Conservation (phyloP, 225 moss, liverwort and hornwort species). For the Physcomitrium patens region DNA sequence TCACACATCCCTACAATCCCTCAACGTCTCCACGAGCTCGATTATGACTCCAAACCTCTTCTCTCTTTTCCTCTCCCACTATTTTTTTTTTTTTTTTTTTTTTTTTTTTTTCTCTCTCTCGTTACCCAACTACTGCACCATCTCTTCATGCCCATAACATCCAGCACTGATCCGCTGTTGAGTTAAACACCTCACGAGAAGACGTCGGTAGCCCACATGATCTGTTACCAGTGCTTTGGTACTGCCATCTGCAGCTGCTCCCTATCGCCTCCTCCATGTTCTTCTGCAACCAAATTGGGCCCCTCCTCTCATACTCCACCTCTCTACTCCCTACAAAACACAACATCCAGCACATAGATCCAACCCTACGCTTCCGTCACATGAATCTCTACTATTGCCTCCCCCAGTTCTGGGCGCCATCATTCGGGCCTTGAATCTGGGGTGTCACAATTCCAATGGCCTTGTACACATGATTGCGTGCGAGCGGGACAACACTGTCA, state of each 20-base stretch:
- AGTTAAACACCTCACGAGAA: conserved; percentile 2
- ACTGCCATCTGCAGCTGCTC: background rate
- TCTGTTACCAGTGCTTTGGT: background rate
- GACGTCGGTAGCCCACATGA: conserved; percentile 6
- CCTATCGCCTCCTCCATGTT: conserved; percentile 25
- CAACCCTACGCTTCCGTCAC: too few relatives aligned
- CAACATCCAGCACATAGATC: too few relatives aligned
- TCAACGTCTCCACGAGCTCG: too few relatives aligned
- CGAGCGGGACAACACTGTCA: conserved; percentile 42
- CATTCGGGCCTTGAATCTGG: background rate
- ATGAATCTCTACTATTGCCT: background rate
- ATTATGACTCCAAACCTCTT: too few relatives aligned
- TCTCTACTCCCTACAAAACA: too few relatives aligned
- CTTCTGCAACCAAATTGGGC: conserved; percentile 3
- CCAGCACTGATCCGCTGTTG: too few relatives aligned
- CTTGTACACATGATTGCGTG: conserved; percentile 29
- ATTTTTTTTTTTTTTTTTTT: too few relatives aligned
- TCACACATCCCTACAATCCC: too few relatives aligned
- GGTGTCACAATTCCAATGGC: background rate
- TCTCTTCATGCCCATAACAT: background rate
- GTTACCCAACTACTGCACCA: background rate
- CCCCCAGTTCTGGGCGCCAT: background rate
- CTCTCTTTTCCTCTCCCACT: too few relatives aligned
- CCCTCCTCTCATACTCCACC: conserved; percentile 13
- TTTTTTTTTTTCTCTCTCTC: too few relatives aligned